Percentiles rank a stretch among this genome's conserved stretches.
phyloP scores from a whole-genome alignment of 768 basidiomycete species.

The Boletus huronensis region DNA sequence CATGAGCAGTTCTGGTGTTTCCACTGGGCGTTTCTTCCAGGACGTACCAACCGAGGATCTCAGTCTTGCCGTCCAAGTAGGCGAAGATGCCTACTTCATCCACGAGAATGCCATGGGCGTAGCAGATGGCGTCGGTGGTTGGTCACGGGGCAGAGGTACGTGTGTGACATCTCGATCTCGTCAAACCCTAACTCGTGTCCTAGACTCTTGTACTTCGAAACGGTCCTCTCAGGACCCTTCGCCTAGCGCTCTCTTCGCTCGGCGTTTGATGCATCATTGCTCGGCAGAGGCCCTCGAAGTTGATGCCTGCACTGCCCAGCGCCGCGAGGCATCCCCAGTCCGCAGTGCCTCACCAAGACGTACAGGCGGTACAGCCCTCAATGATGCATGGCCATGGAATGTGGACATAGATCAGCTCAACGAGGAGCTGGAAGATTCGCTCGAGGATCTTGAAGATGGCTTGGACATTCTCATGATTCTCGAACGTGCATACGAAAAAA shows the following conservation, averaged over 20 bases:
- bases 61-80: slow-evolving; percentile 69
- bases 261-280: slow-evolving; percentile 83
- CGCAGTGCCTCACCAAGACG: slow-evolving; percentile 44
- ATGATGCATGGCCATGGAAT: slow-evolving; percentile 31
- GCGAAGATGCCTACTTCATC: slow-evolving; percentile 90
- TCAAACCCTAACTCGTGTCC: not conserved
- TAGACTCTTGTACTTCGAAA: slow-evolving; percentile 23
- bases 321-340: slow-evolving; percentile 36
- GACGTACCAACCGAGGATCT: slow-evolving; percentile 33
- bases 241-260: slow-evolving; percentile 60
- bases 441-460: slow-evolving; percentile 69
- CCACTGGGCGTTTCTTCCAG: slow-evolving; percentile 27
- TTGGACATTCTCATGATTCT: slow-evolving; percentile 66
- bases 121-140: slow-evolving; percentile 94
- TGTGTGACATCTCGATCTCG: slow-evolving; percentile 18
- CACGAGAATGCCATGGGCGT: slow-evolving; percentile 86
- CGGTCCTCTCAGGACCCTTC: slow-evolving; percentile 39
- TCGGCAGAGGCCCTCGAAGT: slow-evolving; percentile 47
- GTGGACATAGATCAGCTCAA: slow-evolving; percentile 41
- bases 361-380: slow-evolving; percentile 27
- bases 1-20: slow-evolving; percentile 14
- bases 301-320: slow-evolving; percentile 4
- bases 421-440: slow-evolving; percentile 37
- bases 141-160: slow-evolving; percentile 51
- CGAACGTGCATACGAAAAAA: slow-evolving; percentile 65